Base-by-base conservation (phyloP, 208 protist genomes). In the Trypanosomatidae sp. region DNA sequence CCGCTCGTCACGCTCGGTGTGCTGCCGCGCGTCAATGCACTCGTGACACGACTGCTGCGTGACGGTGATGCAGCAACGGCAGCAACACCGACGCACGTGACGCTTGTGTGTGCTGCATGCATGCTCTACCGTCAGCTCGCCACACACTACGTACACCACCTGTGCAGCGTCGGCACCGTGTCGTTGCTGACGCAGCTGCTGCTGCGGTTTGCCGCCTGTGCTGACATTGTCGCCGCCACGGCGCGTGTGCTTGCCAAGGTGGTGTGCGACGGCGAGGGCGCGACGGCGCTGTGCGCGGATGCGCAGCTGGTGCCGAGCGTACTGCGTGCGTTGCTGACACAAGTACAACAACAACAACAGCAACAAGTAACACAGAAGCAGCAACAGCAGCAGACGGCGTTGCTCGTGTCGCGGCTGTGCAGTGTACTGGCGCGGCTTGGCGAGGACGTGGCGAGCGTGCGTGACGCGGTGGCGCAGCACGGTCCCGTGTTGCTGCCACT, bases 181-280 rank as follows among this genome's bases (percentile, higher is more conserved):
- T 8, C 8, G 28, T 33, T 33, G 28, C 28, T 33, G 8, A n/a
- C 13, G 28, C 8, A 33, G 28, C 10, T 76, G 22, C 53, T 88
- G 7, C 58, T 65, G 11, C 33, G n/a, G 19, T 59, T 56, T 38
- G 43, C 46, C 15, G 26, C 37, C 2, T 46, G 72, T 46, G 44
- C 15, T 10, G 49, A 57, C 39, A 57, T 76, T 2, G 67, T 82
- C 39, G 64, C 76, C 59, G 68, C 71, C 25, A 59, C 59, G 6
- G 57, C 79, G 10, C 73, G 79, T 15, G 64, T 66, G 4, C 51
- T 88, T 43, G 71, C 75, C 23, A 88, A 84, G 59, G 49, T 73
- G 6, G 66, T 71, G n/a, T 84, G 71, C 41, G 63, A 77, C 3
- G 64, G 66, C 16, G 60, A 54, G 6, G 64, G 58, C 8, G 51